Evolutionary conservation across 2,329 filamentous ascomycete genomes (phyloP).

Genomic region (Botryotinia calthae): DNA sequence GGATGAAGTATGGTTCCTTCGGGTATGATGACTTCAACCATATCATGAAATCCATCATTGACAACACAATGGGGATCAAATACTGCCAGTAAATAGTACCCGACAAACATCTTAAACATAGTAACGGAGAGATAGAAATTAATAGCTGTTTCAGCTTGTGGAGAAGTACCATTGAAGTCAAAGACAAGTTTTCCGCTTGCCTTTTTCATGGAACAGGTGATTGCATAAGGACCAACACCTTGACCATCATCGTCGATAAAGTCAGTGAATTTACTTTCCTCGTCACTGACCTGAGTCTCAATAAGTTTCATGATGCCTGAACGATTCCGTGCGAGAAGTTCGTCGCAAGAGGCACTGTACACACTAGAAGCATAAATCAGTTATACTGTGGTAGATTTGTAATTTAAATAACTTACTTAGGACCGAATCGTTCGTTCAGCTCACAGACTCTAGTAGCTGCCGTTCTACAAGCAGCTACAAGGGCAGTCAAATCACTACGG

Average conservation of each 20-base stretch:
- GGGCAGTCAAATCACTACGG: conserved; percentile 12
- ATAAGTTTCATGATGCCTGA: conserved; percentile 8
- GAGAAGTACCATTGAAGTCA: conserved; percentile 10
- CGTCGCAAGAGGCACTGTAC: conserved; percentile 10
- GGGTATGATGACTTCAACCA: conserved; percentile 2
- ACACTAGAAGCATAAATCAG: not conserved
- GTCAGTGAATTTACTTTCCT: conserved; percentile 10
- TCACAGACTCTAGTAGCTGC: conserved; percentile 10
- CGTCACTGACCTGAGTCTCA: conserved; percentile 4
- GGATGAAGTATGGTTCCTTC: conserved; percentile 12
- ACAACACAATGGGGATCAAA: conserved; percentile 1
- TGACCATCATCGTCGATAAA: conserved; percentile 6
- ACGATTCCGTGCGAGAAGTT: conserved; percentile 1
- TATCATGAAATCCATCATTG: conserved; percentile 9
- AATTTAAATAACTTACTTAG: not conserved
- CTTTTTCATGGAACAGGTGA: conserved; percentile 10
- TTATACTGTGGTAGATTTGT: not conserved
- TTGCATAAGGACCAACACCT: conserved; percentile 11
- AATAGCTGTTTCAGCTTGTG: conserved; percentile 11
- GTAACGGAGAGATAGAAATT: conserved; percentile 12
- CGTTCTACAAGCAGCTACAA: conserved; percentile 14
- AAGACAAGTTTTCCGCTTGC: conserved; percentile 1
- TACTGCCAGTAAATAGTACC: conserved; percentile 4
- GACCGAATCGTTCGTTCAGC: conserved; percentile 12
- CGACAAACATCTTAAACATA: conserved; percentile 17